These are phyloP conservation scores for Gautieria morchelliformis DNA, from an alignment of 768 basidiomycete genomes.

Conservation along the genomic window DNA sequence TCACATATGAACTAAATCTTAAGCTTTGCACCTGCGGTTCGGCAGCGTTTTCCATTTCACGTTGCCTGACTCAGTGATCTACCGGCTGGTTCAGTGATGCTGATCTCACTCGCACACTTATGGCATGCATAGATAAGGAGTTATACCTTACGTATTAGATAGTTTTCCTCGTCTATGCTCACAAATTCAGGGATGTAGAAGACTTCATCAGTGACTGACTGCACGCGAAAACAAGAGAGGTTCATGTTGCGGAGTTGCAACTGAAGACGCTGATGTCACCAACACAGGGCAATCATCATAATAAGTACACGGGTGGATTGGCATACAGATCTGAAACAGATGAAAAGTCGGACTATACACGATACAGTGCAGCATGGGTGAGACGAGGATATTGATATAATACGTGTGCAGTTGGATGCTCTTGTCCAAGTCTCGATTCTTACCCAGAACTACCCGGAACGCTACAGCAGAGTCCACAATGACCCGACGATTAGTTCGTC, in stretches of 20 bases:
- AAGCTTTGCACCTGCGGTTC: conserved; percentile 51
- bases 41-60: conserved; percentile 72
- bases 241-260: background rate
- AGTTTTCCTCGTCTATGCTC: conserved; percentile 63
- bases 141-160: conserved; percentile 65
- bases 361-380: background rate
- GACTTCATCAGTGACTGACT: conserved; percentile 22
- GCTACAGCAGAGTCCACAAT: too few relatives aligned
- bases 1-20: background rate
- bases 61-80: conserved; percentile 75
- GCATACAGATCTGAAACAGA: background rate
- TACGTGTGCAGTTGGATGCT: background rate
- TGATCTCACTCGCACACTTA: background rate
- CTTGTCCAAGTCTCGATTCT: too few relatives aligned
- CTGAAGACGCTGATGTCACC: background rate
- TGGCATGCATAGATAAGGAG: background rate
- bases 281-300: background rate
- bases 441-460: too few relatives aligned
- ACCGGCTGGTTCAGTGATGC: background rate
- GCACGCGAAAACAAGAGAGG: conserved; percentile 1
- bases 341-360: background rate
- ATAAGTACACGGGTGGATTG: background rate
- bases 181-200: conserved; percentile 77
- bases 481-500: conserved; percentile 15
- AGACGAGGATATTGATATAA: background rate